A percentile compares a stretch with the other conserved stretches of the same genome.
Conservation (phyloP, 352 stramenopile species). For the Globisporangium spinosum region DNA sequence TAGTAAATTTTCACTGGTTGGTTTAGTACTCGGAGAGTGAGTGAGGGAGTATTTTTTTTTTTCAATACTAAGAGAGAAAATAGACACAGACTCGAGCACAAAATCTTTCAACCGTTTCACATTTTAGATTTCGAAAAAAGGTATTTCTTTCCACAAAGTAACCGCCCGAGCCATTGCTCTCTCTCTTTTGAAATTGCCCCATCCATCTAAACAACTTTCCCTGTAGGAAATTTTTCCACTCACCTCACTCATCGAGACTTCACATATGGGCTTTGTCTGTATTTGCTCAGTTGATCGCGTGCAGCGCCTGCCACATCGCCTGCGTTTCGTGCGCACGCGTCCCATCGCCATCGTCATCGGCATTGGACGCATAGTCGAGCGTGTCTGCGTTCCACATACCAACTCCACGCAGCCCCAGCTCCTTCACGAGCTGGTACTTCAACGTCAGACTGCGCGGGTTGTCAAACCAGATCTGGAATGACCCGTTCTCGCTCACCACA, state of each 20-base stretch:
- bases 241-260: too few relatives aligned
- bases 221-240: neutral
- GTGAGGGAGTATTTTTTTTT: too few relatives aligned
- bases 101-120: neutral
- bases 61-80: too few relatives aligned
- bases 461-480: constrained; percentile 73
- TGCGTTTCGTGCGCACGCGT: constrained; percentile 27
- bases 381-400: constrained; percentile 85
- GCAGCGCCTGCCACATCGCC: constrained; percentile 54
- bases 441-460: constrained; percentile 46
- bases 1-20: too few relatives aligned
- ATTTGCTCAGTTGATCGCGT: constrained; percentile 24
- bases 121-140: neutral
- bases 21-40: too few relatives aligned
- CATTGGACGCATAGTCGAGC: constrained; percentile 45
- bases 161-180: neutral
- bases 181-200: too few relatives aligned
- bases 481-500: constrained; percentile 9
- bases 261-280: neutral
- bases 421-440: constrained; percentile 55
- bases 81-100: too few relatives aligned
- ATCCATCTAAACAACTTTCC: too few relatives aligned
- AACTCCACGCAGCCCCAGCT: constrained; percentile 49
- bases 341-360: neutral
- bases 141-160: constrained; percentile 1